Conservation (phyloP, 768 basidiomycete species). For the Termitomyces sp. region DNA sequence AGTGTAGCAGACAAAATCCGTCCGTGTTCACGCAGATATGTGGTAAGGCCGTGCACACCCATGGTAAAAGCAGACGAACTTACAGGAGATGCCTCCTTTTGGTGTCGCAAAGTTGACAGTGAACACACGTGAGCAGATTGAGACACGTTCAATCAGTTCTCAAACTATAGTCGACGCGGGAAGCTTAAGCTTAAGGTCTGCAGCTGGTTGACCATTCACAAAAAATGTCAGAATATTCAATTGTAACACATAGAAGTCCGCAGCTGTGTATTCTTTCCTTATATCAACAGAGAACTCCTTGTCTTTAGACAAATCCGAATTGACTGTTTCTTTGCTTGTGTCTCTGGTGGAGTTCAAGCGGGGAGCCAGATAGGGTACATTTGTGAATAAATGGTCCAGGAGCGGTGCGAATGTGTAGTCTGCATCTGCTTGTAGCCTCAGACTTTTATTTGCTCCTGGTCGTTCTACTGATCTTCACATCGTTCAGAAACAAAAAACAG, state of each 20-base stretch:
- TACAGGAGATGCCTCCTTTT: not conserved
- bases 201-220: not conserved
- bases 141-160: not conserved
- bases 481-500: not conserved
- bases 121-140: not conserved
- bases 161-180: no score
- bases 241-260: no score
- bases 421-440: not conserved
- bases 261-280: not conserved
- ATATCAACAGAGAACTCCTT: not conserved
- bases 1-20: constrained; percentile 32
- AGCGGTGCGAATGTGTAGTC: not conserved
- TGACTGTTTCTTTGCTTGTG: not conserved
- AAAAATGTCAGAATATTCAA: not conserved
- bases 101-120: not conserved
- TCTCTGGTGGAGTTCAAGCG: not conserved
- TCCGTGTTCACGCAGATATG: constrained; percentile 44
- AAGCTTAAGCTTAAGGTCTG: not conserved
- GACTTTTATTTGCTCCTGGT: not conserved
- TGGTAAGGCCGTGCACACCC: constrained; percentile 51
- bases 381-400: not conserved
- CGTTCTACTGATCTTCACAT: not conserved
- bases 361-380: not conserved
- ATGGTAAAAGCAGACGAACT: constrained; percentile 19
- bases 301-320: not conserved